Base-by-base conservation (phyloP, 441 rosid species). In the Pelargonium myrrhifolium region DNA sequence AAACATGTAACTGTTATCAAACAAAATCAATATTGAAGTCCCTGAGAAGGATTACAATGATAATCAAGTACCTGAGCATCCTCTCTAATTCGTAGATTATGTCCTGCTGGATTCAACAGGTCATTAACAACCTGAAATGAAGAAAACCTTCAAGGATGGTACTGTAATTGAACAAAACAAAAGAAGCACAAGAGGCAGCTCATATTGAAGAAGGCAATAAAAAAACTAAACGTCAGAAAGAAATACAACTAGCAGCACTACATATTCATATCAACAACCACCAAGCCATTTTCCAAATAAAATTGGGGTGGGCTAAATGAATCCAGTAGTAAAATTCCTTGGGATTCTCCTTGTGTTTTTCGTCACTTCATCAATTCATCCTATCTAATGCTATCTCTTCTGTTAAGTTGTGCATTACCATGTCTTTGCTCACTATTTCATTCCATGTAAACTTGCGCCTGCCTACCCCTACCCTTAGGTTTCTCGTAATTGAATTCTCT, bases 101-200 rank as follows among this genome's bases (percentile, higher is more conserved):
- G 98, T 72, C 98, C 99, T 22, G 96, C 89, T 76, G 98, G 99
- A 78, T 96, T 90, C 76, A 96, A 77, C 76, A 96, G 82, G 83
- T 96, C 99, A 72, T 92, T 96, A 70, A 90, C 88, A 77, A 96
- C 96, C 99, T 96, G 84, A 76, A 78, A 84, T 69, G 56, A 69
- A 53, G 53, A 68, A 76, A 79, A 75, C 1, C 49, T 70, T 72
- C 64, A 72, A 72, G 74, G 28, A 77, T 22, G 73, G 43, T 71
- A 68, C 72, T 24, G 8, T 64, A 17, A 22, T 47, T 70, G 28
- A 72, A 71, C n/a, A 51, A 71, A 61, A 10, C 3, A 67, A 63
- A 72, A 37, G 63, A 62, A 81, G 65, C 28, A 56, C n/a, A 5
- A 22, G 28, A 22, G 64, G 15, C 40, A 24, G 39, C 40, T 67